These are phyloP conservation scores for Papiliotrema nemorosa DNA, from an alignment of 1,284 basidiomycete genomes.

Conservation along the genomic window DNA sequence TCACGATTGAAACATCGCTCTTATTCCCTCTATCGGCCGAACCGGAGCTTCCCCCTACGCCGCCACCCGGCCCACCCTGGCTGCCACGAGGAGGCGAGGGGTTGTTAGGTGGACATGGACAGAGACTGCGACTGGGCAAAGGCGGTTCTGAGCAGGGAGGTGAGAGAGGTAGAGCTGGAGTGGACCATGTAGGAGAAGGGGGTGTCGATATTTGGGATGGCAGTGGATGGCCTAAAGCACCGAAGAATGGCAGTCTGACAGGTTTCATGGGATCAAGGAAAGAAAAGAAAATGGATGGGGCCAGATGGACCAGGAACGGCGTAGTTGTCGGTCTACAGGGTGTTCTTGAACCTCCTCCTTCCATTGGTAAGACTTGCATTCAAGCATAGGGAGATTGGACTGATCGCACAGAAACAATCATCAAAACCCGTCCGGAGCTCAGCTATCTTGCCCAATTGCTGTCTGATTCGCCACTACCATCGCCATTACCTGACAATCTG, in stretches of 20 bases:
- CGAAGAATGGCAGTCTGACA: slow-evolving; percentile 11
- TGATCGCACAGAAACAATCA: slow-evolving; percentile 55
- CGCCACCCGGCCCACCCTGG: slow-evolving; percentile 77
- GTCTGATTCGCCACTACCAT: slow-evolving; percentile 61
- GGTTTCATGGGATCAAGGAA: slow-evolving; percentile 5
- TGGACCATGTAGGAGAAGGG: slow-evolving; percentile 66
- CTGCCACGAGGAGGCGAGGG: slow-evolving; percentile 69
- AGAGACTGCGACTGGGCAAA: slow-evolving; percentile 66
- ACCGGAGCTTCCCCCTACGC: slow-evolving; percentile 58
- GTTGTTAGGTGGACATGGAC: slow-evolving; percentile 74
- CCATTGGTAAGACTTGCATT: slow-evolving; percentile 59
- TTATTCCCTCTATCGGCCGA: slow-evolving; percentile 61
- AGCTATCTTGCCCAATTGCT: slow-evolving; percentile 60
- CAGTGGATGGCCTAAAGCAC: slow-evolving; percentile 24
- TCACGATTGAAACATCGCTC: slow-evolving; percentile 57
- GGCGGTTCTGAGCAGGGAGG: slow-evolving; percentile 50
- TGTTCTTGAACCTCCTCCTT: slow-evolving; percentile 71
- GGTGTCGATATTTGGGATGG: slow-evolving; percentile 53
- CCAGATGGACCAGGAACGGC: slow-evolving; percentile 65
- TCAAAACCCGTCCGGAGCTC: slow-evolving; percentile 59
- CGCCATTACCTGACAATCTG: slow-evolving; percentile 56
- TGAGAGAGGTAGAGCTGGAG: slow-evolving; percentile 59
- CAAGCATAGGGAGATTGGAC: slow-evolving; percentile 1
- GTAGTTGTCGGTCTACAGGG: slow-evolving; percentile 69
- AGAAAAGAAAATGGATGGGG: slow-evolving; percentile 8